Evolutionary conservation across 768 basidiomycete genomes (phyloP), one percentile per base, ranked within the genome.

Genomic region (Dacryopinax spathularia): DNA sequence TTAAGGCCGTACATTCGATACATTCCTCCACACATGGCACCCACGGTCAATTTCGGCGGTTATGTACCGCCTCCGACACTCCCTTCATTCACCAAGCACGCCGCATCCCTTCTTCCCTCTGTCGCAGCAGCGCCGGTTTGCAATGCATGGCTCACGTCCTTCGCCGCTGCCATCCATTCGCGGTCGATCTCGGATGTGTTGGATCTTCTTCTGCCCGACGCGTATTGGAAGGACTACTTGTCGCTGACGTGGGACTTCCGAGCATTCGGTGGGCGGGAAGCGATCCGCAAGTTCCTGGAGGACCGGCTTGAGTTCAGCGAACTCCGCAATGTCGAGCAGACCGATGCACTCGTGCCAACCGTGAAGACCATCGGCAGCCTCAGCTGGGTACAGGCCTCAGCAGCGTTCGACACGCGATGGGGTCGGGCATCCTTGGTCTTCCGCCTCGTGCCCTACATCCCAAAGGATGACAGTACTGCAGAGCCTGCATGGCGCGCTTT

Each of bases 231-330:
- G 15, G 84, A 86, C 66, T 75, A 80, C 62, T 77, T 84, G n/a
- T 77, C 81, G 0, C 75, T 86, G 62, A 85, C 84, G 15, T 85
- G 83, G 83, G 78, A 83, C 65, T 80, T 85, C 60, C 80, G 83
- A 35, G 82, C 82, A 7, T 81, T 86, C 68, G 75, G 79, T 65
- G 77, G 80, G 15, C 72, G 66, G 35, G 25, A 68, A 1, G 70
- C 71, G 9, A 79, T 86, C 34, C 69, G 63, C 1, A 68, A 70
- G 29, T 79, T 84, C 69, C 77, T 84, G 34, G 20, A 66, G 7
- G 80, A 80, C 48, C 78, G 82, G 29, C 74, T 85, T 1, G 68
- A 67, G 16, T 29, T 31, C 1, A 48, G 66, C 10, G 35, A 35
- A 27, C 61, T 64, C 31, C 22, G 36, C 20, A 61, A 69, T 34